Conservation (phyloP, 768 basidiomycete species). For the Hypsizygus marmoreus region DNA sequence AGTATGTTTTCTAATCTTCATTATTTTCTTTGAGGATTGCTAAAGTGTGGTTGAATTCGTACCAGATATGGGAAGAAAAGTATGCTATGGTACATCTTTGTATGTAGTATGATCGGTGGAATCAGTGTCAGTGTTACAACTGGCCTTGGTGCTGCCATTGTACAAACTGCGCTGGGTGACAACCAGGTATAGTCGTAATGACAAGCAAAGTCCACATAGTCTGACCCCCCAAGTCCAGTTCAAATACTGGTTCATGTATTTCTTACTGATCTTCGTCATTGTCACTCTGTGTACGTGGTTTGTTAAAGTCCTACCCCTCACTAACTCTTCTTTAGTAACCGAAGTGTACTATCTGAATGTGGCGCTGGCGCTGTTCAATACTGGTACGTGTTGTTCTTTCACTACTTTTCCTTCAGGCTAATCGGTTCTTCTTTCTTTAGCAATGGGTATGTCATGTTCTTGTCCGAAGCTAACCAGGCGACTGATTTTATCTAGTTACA, state of each 20-base stretch:
- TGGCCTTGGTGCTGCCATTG: conserved; percentile 89
- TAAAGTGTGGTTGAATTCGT: neutral
- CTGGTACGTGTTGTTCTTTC: conserved; percentile 48
- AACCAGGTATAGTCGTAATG: conserved; percentile 59
- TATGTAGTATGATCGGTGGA: conserved; percentile 97
- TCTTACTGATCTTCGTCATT: conserved; percentile 79
- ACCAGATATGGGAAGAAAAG: conserved; percentile 85
- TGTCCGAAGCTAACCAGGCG: neutral
- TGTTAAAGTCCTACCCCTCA: conserved; percentile 13
- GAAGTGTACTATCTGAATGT: conserved; percentile 97
- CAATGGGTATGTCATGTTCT: conserved; percentile 13
- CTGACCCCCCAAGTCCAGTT: conserved; percentile 56
- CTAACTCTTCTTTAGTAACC: conserved; percentile 49
- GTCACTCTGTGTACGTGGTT: conserved; percentile 70
- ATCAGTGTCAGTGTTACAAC: conserved; percentile 94
- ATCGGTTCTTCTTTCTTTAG: conserved; percentile 55
- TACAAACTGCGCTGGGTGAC: conserved; percentile 72
- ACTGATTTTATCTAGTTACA: conserved; percentile 56
- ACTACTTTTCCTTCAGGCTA: conserved; percentile 30
- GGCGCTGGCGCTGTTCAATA: conserved; percentile 94
- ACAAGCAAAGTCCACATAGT: conserved; percentile 7
- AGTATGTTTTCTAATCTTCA: conserved; percentile 38
- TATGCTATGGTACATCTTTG: conserved; percentile 94
- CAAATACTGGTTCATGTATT: conserved; percentile 91
- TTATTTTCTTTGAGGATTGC: conserved; percentile 5